Conservation (phyloP, 179 eudicot genomes). For the Spergularia azorica region DNA sequence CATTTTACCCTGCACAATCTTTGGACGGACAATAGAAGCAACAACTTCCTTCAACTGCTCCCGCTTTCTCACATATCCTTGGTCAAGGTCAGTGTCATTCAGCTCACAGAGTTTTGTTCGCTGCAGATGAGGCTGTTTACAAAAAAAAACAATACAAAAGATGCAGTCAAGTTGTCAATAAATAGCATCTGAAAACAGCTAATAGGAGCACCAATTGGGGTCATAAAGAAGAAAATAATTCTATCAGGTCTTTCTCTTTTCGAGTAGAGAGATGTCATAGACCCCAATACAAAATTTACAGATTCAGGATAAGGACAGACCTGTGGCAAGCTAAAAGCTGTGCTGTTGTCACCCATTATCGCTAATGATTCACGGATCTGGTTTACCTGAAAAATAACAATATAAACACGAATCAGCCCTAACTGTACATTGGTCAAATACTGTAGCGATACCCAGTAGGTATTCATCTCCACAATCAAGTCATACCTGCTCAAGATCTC, state of each 20-base stretch:
- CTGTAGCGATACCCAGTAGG: background rate
- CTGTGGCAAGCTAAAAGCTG: slow-evolving; percentile 97
- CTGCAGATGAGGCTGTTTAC: slow-evolving; percentile 90
- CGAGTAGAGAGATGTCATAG: background rate
- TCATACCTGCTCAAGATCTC: slow-evolving; percentile 84
- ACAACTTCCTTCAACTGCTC: slow-evolving; percentile 78
- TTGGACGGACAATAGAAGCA: slow-evolving; percentile 70
- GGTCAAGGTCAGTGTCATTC: slow-evolving; percentile 89
- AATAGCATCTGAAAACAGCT: background rate
- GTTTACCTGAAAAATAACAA: slow-evolving; percentile 57
- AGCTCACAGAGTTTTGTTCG: slow-evolving; percentile 93
- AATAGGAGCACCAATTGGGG: background rate
- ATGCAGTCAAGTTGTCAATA: background rate
- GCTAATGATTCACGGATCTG: slow-evolving; percentile 93
- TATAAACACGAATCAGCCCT: slow-evolving; percentile 4
- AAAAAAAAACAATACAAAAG: slow-evolving; percentile 29
- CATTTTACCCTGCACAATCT: slow-evolving; percentile 85
- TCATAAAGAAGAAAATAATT: background rate
- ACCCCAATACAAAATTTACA: too few species aligned
- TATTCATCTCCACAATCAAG: background rate
- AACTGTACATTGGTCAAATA: background rate
- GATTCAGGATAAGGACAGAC: slow-evolving; percentile 38
- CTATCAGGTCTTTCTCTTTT: background rate
- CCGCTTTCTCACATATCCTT: slow-evolving; percentile 72
- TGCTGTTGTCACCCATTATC: slow-evolving; percentile 92